Base-by-base conservation (phyloP, 176 grass and related monocot species). In the Zoysia pacifica region DNA sequence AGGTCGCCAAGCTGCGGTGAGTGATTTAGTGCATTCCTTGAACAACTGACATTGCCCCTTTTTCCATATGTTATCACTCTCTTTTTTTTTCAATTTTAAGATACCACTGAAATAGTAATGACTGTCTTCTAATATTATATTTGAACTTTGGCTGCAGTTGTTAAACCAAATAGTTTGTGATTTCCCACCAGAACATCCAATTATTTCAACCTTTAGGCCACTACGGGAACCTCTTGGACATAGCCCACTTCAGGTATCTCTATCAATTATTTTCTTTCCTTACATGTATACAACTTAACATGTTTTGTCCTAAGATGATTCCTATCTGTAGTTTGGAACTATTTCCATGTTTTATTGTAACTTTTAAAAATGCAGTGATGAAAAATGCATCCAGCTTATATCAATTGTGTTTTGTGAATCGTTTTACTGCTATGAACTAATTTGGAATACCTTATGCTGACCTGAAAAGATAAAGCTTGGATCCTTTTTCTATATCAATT, bases 161-260 rank as follows among this genome's bases (percentile, higher is more conserved):
- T 53, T 99, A 65, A 99, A 99, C 89, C 97, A 90, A 86, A 99
- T 99, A 88, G 97, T 99, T 70, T 85, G 88, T 65, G 97, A 99
- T 84, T 82, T 95, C 35, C 93, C 97, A 64, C 84, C 86, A 46
- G 90, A 96, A 76, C 88, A 96, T 75, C 89, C 97, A 76, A 85
- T 85, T 71, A 88, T 99, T 68, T 91, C 92, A 7, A 91, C 87
- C 73, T 89, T 86, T 73, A 90, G 97, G 88, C 97, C 97, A 35
- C 79, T 99, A 53, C 81, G 79, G 39, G 97, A 99, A 86, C 93
- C 76, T 69, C 93, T 99, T 80, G 97, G 97, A 15, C 90, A 99
- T 82, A 99, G 90, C 46, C 92, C 92, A 82, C 91, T 96, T 62
- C 92, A 99, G 97, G 96, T 99, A 91, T 40, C 10, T 87, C 35